A percentile compares a stretch with the other conserved stretches of the same genome.
Evolutionary conservation across 2,329 filamentous ascomycete genomes (phyloP).

Genomic region (Dothistroma septosporum): DNA sequence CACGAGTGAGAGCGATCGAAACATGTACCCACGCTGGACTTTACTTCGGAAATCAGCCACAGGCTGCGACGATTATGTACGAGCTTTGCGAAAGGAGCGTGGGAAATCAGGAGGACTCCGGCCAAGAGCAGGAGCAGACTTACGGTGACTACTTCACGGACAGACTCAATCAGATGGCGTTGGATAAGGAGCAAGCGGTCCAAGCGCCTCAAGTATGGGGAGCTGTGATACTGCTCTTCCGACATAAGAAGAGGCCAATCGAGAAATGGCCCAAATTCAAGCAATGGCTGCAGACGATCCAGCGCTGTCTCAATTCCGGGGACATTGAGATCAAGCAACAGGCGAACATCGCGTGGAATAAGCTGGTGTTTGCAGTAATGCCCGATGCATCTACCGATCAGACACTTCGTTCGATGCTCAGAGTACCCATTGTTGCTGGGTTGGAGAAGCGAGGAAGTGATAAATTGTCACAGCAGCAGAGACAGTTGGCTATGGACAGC

Average conservation of each 20-base stretch:
- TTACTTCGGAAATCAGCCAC: slow-evolving; percentile 63
- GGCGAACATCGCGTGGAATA: slow-evolving; percentile 81
- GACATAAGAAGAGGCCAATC: slow-evolving; percentile 55
- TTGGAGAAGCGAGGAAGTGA: slow-evolving; percentile 61
- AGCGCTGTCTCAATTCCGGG: slow-evolving; percentile 76
- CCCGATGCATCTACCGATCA: slow-evolving; percentile 56
- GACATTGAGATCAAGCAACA: slow-evolving; percentile 68
- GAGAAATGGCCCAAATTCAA: slow-evolving; percentile 65
- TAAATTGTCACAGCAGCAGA: slow-evolving; percentile 42
- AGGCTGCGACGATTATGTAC: slow-evolving; percentile 62
- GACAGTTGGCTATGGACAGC: slow-evolving; percentile 63
- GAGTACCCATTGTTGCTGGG: slow-evolving; percentile 64
- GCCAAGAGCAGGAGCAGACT: slow-evolving; percentile 49
- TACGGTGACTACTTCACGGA: slow-evolving; percentile 67
- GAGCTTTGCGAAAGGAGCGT: slow-evolving; percentile 53
- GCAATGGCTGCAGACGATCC: slow-evolving; percentile 73
- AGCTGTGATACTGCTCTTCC: slow-evolving; percentile 71
- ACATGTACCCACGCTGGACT: slow-evolving; percentile 69
- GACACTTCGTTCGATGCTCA: slow-evolving; percentile 59
- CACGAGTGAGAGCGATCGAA: slow-evolving; percentile 68
- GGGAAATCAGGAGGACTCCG: neutral
- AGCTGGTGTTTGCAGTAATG: slow-evolving; percentile 70
- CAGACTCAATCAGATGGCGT: slow-evolving; percentile 64
- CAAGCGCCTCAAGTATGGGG: slow-evolving; percentile 88
- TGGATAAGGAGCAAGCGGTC: slow-evolving; percentile 54